Conservation (phyloP, 441 rosid genomes). For the Brassica hybrid region DNA sequence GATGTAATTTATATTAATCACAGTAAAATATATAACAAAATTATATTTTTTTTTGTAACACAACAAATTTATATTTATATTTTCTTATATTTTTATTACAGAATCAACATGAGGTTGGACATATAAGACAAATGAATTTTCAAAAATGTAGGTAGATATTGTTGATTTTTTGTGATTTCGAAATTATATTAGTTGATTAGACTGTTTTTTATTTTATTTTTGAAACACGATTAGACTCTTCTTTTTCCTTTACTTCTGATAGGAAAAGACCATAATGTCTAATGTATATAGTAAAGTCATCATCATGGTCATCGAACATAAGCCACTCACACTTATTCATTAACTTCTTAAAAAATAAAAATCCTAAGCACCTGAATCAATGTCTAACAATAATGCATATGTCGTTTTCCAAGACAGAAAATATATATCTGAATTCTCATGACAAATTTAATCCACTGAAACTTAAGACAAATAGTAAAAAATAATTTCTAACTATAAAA, state of each 20-base stretch:
- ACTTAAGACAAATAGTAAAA: neutral
- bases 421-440: neutral
- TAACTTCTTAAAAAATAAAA: no score
- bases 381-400: neutral
- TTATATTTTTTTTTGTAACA: no score
- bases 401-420: neutral
- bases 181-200: neutral
- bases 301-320: no score
- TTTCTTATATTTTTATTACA: neutral
- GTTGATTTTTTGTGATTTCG: neutral
- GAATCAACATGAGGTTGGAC: neutral
- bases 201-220: neutral
- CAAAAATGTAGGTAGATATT: neutral
- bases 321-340: no score
- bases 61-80: no score
- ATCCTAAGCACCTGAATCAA: neutral
- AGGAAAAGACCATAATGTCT: no score
- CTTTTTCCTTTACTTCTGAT: no score
- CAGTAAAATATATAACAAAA: neutral
- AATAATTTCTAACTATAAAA: neutral
- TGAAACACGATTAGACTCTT: no score
- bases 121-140: neutral
- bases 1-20: neutral
- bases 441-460: neutral
- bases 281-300: no score